Evolutionary conservation across 176 grass and related monocot genomes (phyloP).

Genomic region (Cenchrus americanus): DNA sequence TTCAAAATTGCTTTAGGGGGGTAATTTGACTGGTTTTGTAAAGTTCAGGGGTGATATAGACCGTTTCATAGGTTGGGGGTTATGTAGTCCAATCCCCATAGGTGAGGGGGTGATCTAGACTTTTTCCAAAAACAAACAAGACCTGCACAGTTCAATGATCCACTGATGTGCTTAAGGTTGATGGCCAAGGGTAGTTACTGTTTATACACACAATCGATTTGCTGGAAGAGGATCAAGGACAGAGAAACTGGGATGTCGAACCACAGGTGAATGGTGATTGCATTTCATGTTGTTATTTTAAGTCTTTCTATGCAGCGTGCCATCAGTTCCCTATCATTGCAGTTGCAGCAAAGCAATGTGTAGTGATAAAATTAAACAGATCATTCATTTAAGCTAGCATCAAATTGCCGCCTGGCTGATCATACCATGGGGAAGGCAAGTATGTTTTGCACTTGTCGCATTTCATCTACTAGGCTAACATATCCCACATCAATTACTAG

Average conservation of each 20-base stretch:
- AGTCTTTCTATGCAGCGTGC: background rate
- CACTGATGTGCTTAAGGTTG: background rate
- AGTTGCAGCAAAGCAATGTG: background rate
- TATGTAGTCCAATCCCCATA: too few relatives aligned
- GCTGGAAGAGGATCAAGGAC: background rate
- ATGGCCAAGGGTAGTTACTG: too few relatives aligned
- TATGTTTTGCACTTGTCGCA: background rate
- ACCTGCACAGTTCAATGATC: slow-evolving; percentile 1
- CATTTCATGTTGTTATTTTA: background rate
- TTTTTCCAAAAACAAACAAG: too few relatives aligned
- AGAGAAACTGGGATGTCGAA: background rate
- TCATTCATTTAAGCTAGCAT: background rate
- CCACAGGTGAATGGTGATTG: background rate
- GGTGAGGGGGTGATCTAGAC: too few relatives aligned
- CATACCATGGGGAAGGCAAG: background rate
- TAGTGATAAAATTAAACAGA: background rate
- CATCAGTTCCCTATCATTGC: background rate
- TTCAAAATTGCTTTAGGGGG: too few relatives aligned
- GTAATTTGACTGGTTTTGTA: too few relatives aligned
- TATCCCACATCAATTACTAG: background rate
- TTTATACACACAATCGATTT: too few relatives aligned
- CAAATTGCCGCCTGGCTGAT: background rate
- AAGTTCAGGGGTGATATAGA: too few relatives aligned
- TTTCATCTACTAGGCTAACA: background rate
- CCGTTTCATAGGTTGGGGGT: too few relatives aligned